Evolutionary conservation across 1,139 yeast genomes (phyloP).

Genomic region (Hyphopichia khmerensis): DNA sequence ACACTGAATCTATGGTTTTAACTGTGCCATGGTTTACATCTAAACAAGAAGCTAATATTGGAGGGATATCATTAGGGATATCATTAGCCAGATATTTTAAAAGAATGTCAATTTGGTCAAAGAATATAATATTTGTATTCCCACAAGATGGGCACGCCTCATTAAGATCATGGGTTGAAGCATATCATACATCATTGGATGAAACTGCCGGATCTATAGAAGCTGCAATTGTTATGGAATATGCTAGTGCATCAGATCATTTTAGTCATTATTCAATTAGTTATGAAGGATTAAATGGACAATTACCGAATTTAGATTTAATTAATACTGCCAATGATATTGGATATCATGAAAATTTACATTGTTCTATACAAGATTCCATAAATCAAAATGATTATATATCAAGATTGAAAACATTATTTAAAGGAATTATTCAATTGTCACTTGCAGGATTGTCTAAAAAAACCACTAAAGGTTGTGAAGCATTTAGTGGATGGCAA

Average conservation of each 20-base stretch:
- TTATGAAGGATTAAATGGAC: slow-evolving; percentile 93
- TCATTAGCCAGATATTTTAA: slow-evolving; percentile 78
- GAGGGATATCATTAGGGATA: slow-evolving; percentile 74
- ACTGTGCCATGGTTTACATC: slow-evolving; percentile 80
- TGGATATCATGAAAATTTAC: slow-evolving; percentile 72
- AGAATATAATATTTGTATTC: slow-evolving; percentile 83
- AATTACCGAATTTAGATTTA: slow-evolving; percentile 88
- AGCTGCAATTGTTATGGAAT: slow-evolving; percentile 86
- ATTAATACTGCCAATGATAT: slow-evolving; percentile 76
- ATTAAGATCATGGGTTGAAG: slow-evolving; percentile 87
- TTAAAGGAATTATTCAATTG: slow-evolving; percentile 64
- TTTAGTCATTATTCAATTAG: slow-evolving; percentile 72
- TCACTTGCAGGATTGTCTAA: slow-evolving; percentile 66
- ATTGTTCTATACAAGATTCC: slow-evolving; percentile 64
- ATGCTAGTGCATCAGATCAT: slow-evolving; percentile 63
- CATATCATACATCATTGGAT: slow-evolving; percentile 83
- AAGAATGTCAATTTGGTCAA: slow-evolving; percentile 92
- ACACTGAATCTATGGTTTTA: slow-evolving; percentile 91
- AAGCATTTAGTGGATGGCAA: slow-evolving; percentile 95
- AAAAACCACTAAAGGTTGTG: slow-evolving; percentile 65
- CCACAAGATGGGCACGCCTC: slow-evolving; percentile 72
- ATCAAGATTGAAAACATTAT: slow-evolving; percentile 58
- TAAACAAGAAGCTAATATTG: slow-evolving; percentile 56
- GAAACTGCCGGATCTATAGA: slow-evolving; percentile 95
- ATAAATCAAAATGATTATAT: slow-evolving; percentile 45